Conservation (phyloP, 1,284 basidiomycete species). For the Irpex sp. region DNA sequence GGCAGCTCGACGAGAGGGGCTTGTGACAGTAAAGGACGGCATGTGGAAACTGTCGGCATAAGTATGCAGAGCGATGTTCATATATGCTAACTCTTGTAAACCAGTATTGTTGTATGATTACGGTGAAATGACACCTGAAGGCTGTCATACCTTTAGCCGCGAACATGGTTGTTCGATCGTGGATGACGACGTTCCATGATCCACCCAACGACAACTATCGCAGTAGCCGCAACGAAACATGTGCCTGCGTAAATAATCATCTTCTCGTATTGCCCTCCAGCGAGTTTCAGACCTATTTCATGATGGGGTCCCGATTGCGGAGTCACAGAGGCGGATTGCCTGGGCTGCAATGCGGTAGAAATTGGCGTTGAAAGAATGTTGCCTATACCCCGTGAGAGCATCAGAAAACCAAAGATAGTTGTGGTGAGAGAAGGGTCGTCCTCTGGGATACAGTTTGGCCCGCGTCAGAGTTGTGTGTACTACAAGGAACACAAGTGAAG, state of each 20-base stretch:
- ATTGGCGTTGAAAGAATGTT: slow-evolving; percentile 18
- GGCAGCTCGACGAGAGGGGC: slow-evolving; percentile 69
- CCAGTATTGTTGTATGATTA: not conserved
- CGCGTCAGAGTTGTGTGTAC: not conserved
- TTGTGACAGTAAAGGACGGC: slow-evolving; percentile 69
- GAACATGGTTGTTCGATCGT: not conserved
- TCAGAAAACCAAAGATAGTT: slow-evolving; percentile 25
- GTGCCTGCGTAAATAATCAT: slow-evolving; percentile 33
- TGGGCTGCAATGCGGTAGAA: slow-evolving; percentile 11
- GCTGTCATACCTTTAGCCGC: not conserved
- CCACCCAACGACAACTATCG: slow-evolving; percentile 25
- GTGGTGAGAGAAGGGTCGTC: slow-evolving; percentile 24
- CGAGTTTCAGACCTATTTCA: slow-evolving; percentile 28
- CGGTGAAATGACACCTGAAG: not conserved
- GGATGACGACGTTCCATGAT: not conserved
- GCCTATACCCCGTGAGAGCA: slow-evolving; percentile 27
- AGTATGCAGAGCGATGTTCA: too few species aligned
- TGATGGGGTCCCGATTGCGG: not conserved
- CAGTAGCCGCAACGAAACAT: slow-evolving; percentile 31
- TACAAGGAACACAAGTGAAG: not conserved
- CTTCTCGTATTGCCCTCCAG: slow-evolving; percentile 27
- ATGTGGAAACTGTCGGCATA: slow-evolving; percentile 60
- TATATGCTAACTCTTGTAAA: slow-evolving; percentile 12
- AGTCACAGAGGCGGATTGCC: not conserved
- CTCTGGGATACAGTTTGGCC: slow-evolving; percentile 10